Evolutionary conservation across 2,329 filamentous ascomycete genomes (phyloP), one percentile per base, ranked within the genome.

Genomic region (Colletotrichum agaves): DNA sequence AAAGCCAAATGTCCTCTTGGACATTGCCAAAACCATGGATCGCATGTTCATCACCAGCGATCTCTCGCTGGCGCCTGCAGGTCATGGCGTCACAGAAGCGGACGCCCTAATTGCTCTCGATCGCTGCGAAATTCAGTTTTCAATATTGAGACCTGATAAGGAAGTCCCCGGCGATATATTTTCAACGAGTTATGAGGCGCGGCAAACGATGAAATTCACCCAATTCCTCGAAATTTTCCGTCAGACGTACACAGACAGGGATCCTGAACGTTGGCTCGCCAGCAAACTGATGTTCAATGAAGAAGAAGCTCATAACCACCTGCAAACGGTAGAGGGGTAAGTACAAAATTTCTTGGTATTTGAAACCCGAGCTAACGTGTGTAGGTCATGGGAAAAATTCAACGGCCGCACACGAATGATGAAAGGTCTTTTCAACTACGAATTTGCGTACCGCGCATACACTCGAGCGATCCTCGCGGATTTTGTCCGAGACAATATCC

Each of bases 1-100:
- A 4, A 80, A 83, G 13, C 90, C 91, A 10, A 76, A 81, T 2
- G 83, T 88, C 5, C 80, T 93, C 19, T 81, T 93, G 12, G 77
- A 80, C 23, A 81, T 82, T 71, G 87, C 81, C 71, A 85, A 81
- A 80, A 81, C 69, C 5, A 87, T 90, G 82, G 74, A 84, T 1
- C 85, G 85, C 71, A 93, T 94, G 89, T 92, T 88, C 74, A 89
- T 93, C 72, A 88, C 85, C 64, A 92, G 89, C 78, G 85, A 84
- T 39, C 73, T 77, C 27, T 81, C 82, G 4, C 77, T 90, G 53
- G 76, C 75, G 3, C 37, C 46, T 70, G 33, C 27, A 10, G 56
- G 46, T 8, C 19, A 60, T 5, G 57, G 35, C 8, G 35, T 43
- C 17, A 55, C 52, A 3, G 15, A 50, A 5, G 50, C 44, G 8